These are phyloP conservation scores for Cryptosporidium bovis DNA, from an alignment of 169 alveolate species.

Conservation along the genomic window DNA sequence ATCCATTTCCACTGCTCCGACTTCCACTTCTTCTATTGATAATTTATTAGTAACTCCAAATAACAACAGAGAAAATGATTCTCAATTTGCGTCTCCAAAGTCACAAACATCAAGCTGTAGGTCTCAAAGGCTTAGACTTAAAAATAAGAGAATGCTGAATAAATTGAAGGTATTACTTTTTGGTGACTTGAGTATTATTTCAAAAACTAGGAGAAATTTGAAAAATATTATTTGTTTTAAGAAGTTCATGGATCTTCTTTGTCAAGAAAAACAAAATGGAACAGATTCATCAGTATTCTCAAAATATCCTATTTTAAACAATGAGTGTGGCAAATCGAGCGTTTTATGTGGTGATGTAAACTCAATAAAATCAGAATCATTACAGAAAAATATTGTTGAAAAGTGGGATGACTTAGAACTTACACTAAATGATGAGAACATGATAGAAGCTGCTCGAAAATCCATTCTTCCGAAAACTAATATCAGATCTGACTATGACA, in stretches of 20 bases:
- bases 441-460: conserved; percentile 10
- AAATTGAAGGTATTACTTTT: background rate
- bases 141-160: background rate
- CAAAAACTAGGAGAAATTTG: conserved; percentile 36
- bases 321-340: too few species aligned
- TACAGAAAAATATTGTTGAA: background rate
- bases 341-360: too few species aligned
- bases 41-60: background rate
- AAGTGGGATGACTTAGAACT: conserved; percentile 60
- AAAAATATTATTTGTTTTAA: conserved; percentile 1
- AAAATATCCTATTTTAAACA: too few species aligned
- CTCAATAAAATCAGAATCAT: too few species aligned
- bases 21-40: background rate
- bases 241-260: background rate
- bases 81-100: background rate
- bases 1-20: background rate
- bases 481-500: conserved; percentile 76
- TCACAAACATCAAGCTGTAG: background rate
- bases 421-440: background rate
- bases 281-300: background rate
- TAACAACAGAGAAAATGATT: background rate
- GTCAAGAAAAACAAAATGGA: background rate
- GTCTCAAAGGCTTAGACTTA: background rate
- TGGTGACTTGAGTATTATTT: conserved; percentile 6
- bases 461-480: conserved; percentile 30